Percentiles rank a stretch among this genome's conserved stretches.
These are phyloP conservation scores for Phytophthora rubi DNA, from an alignment of 352 stramenopile genomes.

Conservation along the genomic window DNA sequence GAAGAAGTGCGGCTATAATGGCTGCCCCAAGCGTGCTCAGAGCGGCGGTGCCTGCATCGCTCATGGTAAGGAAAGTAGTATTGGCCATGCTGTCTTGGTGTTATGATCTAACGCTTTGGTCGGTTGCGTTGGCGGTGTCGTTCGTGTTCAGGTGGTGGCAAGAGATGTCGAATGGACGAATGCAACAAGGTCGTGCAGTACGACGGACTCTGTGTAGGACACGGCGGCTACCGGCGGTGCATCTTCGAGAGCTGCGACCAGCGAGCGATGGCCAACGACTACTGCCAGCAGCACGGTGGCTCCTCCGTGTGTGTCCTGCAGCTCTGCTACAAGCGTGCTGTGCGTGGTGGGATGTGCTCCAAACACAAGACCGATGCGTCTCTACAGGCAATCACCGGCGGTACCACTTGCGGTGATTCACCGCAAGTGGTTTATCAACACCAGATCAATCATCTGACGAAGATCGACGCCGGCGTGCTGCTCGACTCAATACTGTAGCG, in stretches of 20 bases:
- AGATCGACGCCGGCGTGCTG: not conserved
- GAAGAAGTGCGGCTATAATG: conserved; percentile 58
- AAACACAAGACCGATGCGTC: conserved; percentile 33
- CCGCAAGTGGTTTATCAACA: conserved; percentile 4
- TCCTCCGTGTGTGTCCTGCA: conserved; percentile 33
- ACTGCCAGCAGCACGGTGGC: conserved; percentile 52
- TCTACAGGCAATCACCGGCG: conserved; percentile 1
- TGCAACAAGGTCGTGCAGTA: conserved; percentile 63
- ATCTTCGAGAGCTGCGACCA: conserved; percentile 41
- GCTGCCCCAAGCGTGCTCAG: conserved; percentile 54
- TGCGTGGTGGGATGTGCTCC: conserved; percentile 37
- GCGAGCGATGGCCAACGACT: conserved; percentile 52
- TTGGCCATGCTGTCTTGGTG: not conserved
- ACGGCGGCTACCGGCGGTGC: conserved; percentile 61
- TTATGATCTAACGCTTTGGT: not conserved
- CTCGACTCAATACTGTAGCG: not conserved
- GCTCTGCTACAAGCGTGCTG: conserved; percentile 32
- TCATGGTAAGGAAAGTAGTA: conserved; percentile 38
- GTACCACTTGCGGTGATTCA: no score
- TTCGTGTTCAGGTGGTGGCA: conserved; percentile 34
- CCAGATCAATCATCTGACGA: conserved; percentile 17
- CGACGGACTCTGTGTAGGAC: conserved; percentile 52
- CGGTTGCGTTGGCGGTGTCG: not conserved
- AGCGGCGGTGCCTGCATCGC: conserved; percentile 56
- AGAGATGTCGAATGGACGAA: conserved; percentile 36